Percentiles rank a stretch among this genome's conserved stretches.
Conservation (phyloP, 2,329 filamentous ascomycete genomes). For the Dissoconium aciculare region DNA sequence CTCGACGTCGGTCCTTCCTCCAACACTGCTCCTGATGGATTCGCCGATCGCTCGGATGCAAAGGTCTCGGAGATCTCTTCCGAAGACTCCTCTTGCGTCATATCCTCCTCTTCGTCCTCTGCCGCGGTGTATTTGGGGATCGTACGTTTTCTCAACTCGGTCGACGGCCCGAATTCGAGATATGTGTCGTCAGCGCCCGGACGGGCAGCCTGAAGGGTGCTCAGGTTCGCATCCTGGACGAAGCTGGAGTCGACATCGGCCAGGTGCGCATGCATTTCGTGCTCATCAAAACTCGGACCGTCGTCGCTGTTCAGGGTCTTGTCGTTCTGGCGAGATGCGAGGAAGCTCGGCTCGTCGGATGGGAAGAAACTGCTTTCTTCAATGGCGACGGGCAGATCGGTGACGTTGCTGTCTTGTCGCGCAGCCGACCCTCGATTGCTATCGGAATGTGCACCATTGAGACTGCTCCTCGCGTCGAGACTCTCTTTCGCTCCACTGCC, state of each 20-base stretch:
- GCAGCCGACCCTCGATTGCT: no score
- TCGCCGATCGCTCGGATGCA: constrained; percentile 19
- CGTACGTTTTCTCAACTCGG: no score
- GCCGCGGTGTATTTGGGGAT: no score
- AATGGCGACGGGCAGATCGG: no score
- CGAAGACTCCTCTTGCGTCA: constrained; percentile 22
- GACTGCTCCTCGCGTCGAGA: no score
- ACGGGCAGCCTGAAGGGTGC: constrained; percentile 12
- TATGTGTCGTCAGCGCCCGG: constrained; percentile 33
- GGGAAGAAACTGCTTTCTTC: no score
- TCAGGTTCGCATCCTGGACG: constrained; percentile 37
- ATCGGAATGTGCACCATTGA: no score
- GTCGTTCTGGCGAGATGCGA: neutral
- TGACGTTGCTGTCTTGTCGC: no score
- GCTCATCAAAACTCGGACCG: constrained; percentile 34
- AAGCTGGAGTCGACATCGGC: constrained; percentile 52
- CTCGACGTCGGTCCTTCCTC: constrained; percentile 13
- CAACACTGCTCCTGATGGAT: no score
- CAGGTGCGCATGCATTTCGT: constrained; percentile 43
- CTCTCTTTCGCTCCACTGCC: no score
- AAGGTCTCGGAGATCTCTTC: constrained; percentile 31
- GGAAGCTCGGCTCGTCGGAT: neutral
- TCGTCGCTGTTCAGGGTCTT: constrained; percentile 23
- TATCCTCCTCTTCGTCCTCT: constrained; percentile 10
- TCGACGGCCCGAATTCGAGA: constrained; percentile 19